These are phyloP conservation scores for Xylariaceae sp. DNA, from an alignment of 2,329 filamentous ascomycete genomes.

Conservation along the genomic window DNA sequence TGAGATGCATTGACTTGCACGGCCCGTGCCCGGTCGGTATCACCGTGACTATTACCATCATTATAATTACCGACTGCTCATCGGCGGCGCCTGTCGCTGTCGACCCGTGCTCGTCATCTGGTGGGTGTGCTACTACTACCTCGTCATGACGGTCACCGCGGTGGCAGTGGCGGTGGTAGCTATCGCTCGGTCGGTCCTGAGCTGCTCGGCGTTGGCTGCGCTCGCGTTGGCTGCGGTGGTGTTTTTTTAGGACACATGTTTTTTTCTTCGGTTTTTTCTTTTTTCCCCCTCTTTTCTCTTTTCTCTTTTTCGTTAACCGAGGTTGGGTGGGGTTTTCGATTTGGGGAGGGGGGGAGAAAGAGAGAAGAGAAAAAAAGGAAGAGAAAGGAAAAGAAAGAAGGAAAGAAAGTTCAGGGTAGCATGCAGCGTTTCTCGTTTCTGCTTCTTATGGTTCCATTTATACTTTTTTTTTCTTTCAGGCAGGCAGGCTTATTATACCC, in stretches of 20 bases:
- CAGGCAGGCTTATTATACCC: too few species aligned
- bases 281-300: not conserved
- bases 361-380: too few species aligned
- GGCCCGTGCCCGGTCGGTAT: too few species aligned
- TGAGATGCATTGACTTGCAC: slow-evolving; percentile 31
- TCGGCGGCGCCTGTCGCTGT: slow-evolving; percentile 11
- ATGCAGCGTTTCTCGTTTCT: not conserved
- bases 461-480: too few species aligned
- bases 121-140: slow-evolving; percentile 14
- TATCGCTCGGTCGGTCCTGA: slow-evolving; percentile 12
- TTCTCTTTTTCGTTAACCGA: not conserved
- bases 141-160: slow-evolving; percentile 14
- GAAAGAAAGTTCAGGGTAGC: not conserved
- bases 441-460: too few species aligned
- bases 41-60: too few species aligned
- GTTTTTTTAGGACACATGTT: slow-evolving; percentile 6
- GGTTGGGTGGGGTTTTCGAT: too few species aligned
- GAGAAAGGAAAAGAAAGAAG: not conserved
- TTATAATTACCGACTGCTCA: too few species aligned
- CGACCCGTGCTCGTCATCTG: slow-evolving; percentile 14
- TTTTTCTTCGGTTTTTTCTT: not conserved
- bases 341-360: too few species aligned
- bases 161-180: slow-evolving; percentile 13
- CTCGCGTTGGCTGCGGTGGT: slow-evolving; percentile 12
- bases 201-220: too few species aligned